Conservation (phyloP, 257 asterid species). For the Plantago elongata region DNA sequence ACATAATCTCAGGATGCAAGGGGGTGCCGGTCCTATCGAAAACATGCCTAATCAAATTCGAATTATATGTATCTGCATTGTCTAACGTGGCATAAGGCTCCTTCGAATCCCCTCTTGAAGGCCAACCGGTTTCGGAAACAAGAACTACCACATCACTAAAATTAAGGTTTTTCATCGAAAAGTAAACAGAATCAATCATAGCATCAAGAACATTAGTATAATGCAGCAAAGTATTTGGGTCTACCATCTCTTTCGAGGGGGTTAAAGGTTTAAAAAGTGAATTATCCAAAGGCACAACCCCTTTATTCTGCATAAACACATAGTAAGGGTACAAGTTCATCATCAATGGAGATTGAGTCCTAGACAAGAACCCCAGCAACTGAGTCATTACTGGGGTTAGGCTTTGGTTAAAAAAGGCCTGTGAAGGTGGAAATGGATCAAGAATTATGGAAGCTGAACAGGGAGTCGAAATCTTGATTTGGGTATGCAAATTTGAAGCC, state of each 20-base stretch:
- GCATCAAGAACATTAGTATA: conserved; percentile 91
- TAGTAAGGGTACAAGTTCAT: conserved; percentile 97
- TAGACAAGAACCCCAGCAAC: conserved; percentile 60
- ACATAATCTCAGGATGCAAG: conserved; percentile 78
- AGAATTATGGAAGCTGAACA: conserved; percentile 65
- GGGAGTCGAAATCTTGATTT: conserved; percentile 84
- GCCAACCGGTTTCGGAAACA: conserved; percentile 94
- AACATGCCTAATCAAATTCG: conserved; percentile 83
- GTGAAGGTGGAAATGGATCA: conserved; percentile 95
- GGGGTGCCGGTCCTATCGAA: conserved; percentile 79
- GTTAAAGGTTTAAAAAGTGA: conserved; percentile 89
- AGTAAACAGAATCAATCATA: conserved; percentile 88
- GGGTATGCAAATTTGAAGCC: conserved; percentile 75
- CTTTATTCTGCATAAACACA: conserved; percentile 95
- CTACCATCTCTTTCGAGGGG: conserved; percentile 94
- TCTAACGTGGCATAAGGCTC: conserved; percentile 91
- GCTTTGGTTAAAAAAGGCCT: conserved; percentile 83
- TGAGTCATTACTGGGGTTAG: conserved; percentile 51
- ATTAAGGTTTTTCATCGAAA: conserved; percentile 86
- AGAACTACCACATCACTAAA: conserved; percentile 69
- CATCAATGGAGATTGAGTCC: conserved; percentile 92
- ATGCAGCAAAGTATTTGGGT: conserved; percentile 86
- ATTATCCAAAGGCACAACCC: conserved; percentile 82
- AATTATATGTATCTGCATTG: conserved; percentile 79
- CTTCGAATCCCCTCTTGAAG: conserved; percentile 82